Percentiles rank a stretch among this genome's conserved stretches.
Evolutionary conservation across 139 green algal genomes (phyloP).

Genomic region (Trebouxia sp.): DNA sequence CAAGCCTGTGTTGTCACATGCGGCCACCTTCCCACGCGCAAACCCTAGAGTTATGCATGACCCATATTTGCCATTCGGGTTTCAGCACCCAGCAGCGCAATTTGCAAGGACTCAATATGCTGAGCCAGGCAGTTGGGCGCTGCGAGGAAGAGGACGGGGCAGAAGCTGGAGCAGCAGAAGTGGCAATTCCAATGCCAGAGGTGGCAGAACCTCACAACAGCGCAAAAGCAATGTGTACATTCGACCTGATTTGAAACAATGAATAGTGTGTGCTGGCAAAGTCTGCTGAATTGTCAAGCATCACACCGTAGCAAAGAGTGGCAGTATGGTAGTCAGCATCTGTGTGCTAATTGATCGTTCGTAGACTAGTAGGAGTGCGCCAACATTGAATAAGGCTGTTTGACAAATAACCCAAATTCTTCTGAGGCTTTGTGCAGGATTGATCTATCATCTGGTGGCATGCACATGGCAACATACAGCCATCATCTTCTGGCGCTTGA

Average conservation of each 20-base stretch:
- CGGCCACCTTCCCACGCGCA: neutral
- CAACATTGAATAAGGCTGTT: too few relatives aligned
- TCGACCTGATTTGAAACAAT: neutral
- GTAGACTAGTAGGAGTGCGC: too few relatives aligned
- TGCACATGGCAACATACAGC: too few relatives aligned
- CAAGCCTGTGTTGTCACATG: neutral
- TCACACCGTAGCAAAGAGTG: too few relatives aligned
- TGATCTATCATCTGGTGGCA: too few relatives aligned
- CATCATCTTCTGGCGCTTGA: too few relatives aligned
- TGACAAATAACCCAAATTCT: too few relatives aligned
- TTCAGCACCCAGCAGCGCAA: neutral
- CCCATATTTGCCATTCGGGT: neutral
- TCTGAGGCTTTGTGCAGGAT: too few relatives aligned
- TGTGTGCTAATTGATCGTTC: too few relatives aligned
- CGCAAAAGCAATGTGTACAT: slow-evolving; percentile 23
- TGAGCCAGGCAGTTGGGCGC: neutral
- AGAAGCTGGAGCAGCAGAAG: neutral
- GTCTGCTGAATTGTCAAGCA: too few relatives aligned
- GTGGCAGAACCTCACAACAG: neutral
- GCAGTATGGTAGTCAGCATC: too few relatives aligned
- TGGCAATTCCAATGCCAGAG: neutral
- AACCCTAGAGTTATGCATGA: neutral
- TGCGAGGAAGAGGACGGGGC: neutral
- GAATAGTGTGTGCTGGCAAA: too few relatives aligned
- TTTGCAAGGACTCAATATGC: neutral